These are phyloP conservation scores for Tricholoma hemisulphureum DNA, from an alignment of 768 basidiomycete genomes.

Conservation along the genomic window DNA sequence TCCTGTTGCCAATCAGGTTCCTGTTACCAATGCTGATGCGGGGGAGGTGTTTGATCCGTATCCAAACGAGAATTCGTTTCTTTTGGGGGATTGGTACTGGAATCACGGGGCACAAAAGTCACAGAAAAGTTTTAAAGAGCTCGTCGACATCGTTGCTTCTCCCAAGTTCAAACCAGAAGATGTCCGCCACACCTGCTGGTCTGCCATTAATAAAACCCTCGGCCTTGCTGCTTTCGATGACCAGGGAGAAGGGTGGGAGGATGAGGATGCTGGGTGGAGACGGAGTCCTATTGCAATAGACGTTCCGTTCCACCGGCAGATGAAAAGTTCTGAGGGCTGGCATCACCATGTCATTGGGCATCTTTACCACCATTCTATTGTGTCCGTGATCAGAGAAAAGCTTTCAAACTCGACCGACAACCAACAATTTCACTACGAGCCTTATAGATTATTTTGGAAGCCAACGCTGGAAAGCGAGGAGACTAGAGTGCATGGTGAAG, in stretches of 20 bases:
- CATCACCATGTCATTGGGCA: not conserved
- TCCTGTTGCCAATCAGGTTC: not conserved
- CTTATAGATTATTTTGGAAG: too few species aligned
- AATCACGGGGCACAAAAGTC: slow-evolving; percentile 3
- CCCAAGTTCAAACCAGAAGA: slow-evolving; percentile 8
- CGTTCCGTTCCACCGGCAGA: slow-evolving; percentile 9
- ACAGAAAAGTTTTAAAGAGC: too few species aligned
- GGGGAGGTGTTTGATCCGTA: not conserved
- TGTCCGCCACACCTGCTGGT: slow-evolving; percentile 7
- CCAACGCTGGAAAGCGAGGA: too few species aligned
- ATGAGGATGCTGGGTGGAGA: slow-evolving; percentile 17
- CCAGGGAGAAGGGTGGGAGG: not conserved
- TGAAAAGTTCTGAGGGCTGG: not conserved
- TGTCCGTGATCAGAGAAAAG: too few species aligned
- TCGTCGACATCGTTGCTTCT: slow-evolving; percentile 7
- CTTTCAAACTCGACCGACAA: too few species aligned
- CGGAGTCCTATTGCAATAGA: slow-evolving; percentile 1
- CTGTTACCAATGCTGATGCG: not conserved
- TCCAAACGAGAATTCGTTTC: slow-evolving; percentile 13
- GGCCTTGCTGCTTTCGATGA: not conserved
- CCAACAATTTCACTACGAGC: too few species aligned
- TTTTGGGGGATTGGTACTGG: slow-evolving; percentile 13
- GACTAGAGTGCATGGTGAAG: too few species aligned
- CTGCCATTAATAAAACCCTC: slow-evolving; percentile 6
- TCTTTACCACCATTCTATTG: not conserved